A percentile compares a stretch with the other conserved stretches of the same genome.
Evolutionary conservation across 2,329 filamentous ascomycete genomes (phyloP).

Genomic region (Aspergillus fumigatus): DNA sequence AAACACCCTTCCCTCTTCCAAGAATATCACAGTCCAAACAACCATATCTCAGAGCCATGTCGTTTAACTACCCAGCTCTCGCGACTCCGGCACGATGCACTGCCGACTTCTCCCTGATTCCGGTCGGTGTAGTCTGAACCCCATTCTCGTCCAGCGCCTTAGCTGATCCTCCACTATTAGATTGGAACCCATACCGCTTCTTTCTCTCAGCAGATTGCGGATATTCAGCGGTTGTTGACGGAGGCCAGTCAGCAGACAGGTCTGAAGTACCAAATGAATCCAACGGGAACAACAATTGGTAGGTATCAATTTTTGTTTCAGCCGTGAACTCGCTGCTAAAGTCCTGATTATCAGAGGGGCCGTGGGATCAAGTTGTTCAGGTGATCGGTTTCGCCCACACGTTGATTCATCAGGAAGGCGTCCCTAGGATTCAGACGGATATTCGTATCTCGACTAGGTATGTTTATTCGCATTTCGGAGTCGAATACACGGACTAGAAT

Average conservation of each 20-base stretch:
- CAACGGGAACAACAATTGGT: conserved; percentile 84
- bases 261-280: conserved; percentile 77
- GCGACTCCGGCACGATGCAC: conserved; percentile 66
- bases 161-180: conserved; percentile 8
- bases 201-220: conserved; percentile 74
- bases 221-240: conserved; percentile 74
- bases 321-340: not conserved
- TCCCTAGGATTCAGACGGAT: conserved; percentile 77
- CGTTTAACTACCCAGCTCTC: conserved; percentile 12
- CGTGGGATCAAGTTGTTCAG: conserved; percentile 78
- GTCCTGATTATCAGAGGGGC: conserved; percentile 59
- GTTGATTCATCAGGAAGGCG: conserved; percentile 66
- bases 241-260: conserved; percentile 71
- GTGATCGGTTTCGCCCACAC: conserved; percentile 74
- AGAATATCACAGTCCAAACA: not conserved
- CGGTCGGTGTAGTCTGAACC: conserved; percentile 31
- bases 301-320: conserved; percentile 23
- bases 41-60: conserved; percentile 8
- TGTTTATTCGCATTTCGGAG: not conserved
- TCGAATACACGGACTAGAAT: not conserved
- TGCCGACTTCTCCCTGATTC: conserved; percentile 82
- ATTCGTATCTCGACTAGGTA: conserved; percentile 74
- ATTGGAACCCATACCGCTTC: conserved; percentile 70
- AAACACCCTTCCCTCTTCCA: not conserved
- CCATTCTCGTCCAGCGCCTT: not conserved